Evolutionary conservation across 495 filamentous ascomycete genomes (phyloP), one percentile per base, ranked within the genome.

Genomic region (Trichoderma virens): DNA sequence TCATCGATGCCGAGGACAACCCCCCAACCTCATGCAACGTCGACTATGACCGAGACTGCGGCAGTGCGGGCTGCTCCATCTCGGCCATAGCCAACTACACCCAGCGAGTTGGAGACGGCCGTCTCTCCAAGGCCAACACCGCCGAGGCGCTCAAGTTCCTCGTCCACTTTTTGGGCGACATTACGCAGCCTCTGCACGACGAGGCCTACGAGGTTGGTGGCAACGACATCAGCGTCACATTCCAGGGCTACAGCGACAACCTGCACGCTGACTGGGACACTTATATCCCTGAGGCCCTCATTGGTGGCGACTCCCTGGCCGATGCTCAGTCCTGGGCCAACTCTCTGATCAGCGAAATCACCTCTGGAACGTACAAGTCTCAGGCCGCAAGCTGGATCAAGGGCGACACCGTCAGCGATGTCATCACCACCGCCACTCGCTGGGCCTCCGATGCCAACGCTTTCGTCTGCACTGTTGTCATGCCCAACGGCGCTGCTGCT

Each of bases 231-330:
- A 61, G 73, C n/a, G 86, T 89, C 23, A 72, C 69, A 0, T 89
- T 82, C 70, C 70, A 79, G 38, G 79, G 80, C 18, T 74, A 77
- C 31, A 67, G 62, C 20, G 85, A 83, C 23, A 89, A 89, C 65
- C 76, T 89, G 5, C 86, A 89, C 70, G 70, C 83, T 2, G 76
- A 79, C 63, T 89, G 87, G 86, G 86, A 89, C 71, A 87, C 80
- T 27, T 72, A 82, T 43, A 88, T 89, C 71, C 84, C 86, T 16
- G 79, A 86, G 66, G 74, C 83, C 35, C 67, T 80, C 60, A 73
- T 82, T 0, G 83, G 83, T 39, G 82, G 81, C 34, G 74, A 72
- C 31, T 71, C 72, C 16, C 65, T 73, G 34, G 60, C 72, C 23
- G 67, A 71, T 28, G 78, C 79, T 14, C 67, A 72, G 61, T 62